Conservation (phyloP, 2,329 filamentous ascomycete species). For the Xylariaceae sp. region DNA sequence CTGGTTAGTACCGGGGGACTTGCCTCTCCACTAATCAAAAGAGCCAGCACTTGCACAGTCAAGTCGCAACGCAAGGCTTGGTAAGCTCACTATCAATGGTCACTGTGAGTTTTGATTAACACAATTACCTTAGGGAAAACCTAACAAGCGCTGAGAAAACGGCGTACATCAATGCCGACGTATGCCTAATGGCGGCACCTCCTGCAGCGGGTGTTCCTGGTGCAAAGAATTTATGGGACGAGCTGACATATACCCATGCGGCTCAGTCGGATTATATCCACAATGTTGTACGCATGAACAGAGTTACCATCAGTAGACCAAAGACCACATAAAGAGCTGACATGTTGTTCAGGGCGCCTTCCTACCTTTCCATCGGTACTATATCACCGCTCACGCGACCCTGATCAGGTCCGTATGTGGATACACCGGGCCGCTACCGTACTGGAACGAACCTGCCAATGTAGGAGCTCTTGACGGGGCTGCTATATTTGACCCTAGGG, state of each 20-base stretch:
- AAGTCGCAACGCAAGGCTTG: conserved; percentile 16
- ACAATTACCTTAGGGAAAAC: neutral
- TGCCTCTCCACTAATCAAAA: too few species aligned
- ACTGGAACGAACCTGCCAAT: conserved; percentile 13
- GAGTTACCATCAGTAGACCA: neutral
- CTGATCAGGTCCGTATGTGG: conserved; percentile 9
- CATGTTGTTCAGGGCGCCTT: conserved; percentile 7
- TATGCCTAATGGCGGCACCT: conserved; percentile 14
- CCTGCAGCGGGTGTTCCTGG: conserved; percentile 2
- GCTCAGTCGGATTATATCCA: conserved; percentile 12
- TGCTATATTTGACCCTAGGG: neutral
- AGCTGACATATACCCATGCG: conserved; percentile 10
- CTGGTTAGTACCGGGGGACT: too few species aligned
- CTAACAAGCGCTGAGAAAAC: conserved; percentile 8
- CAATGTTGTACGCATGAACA: conserved; percentile 14
- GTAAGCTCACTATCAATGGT: neutral
- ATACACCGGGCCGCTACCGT: conserved; percentile 14
- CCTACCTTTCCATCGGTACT: conserved; percentile 17
- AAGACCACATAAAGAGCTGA: neutral
- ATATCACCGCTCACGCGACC: conserved; percentile 1
- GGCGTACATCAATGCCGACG: conserved; percentile 10
- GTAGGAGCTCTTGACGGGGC: conserved; percentile 5
- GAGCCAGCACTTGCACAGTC: conserved; percentile 4
- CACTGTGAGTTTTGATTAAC: neutral
- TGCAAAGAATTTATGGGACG: conserved; percentile 7